These are phyloP conservation scores for Cardamine chenopodiifolia DNA, from an alignment of 345 rosid genomes.

Conservation along the genomic window DNA sequence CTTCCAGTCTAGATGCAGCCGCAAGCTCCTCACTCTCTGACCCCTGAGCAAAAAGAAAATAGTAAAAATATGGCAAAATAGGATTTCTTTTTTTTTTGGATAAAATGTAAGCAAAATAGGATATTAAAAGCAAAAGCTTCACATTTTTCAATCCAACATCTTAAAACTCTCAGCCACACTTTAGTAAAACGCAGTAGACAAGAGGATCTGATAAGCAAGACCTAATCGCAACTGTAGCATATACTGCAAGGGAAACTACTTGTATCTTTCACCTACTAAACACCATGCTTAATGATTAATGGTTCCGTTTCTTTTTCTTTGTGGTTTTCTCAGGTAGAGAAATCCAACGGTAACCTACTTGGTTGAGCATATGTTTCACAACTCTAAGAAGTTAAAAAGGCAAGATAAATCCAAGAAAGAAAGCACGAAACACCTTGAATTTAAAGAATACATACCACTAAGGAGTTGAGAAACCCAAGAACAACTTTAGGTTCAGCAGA, in stretches of 20 bases:
- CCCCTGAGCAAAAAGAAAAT: conserved; percentile 43
- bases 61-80: conserved; percentile 7
- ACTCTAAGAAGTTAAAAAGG: not conserved
- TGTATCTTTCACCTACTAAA: conserved; percentile 14
- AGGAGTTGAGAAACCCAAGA: conserved; percentile 48
- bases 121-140: conserved; percentile 8
- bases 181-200: conserved; percentile 3
- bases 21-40: conserved; percentile 48
- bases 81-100: too few relatives aligned
- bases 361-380: conserved; percentile 2
- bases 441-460: conserved; percentile 48
- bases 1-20: conserved; percentile 47
- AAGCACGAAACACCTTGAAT: not conserved
- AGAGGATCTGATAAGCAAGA: conserved; percentile 1
- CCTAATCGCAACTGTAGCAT: not conserved
- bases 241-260: conserved; percentile 1
- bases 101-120: not conserved
- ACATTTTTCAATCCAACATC: conserved; percentile 25
- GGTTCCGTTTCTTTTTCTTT: not conserved
- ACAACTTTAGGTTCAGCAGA: conserved; percentile 42
- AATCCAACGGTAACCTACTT: not conserved
- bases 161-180: conserved; percentile 7
- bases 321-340: not conserved
- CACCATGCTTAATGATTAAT: not conserved
- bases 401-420: not conserved